These are phyloP conservation scores for Chlorencoelia australis DNA, from an alignment of 2,329 filamentous ascomycete species.

Conservation along the genomic window DNA sequence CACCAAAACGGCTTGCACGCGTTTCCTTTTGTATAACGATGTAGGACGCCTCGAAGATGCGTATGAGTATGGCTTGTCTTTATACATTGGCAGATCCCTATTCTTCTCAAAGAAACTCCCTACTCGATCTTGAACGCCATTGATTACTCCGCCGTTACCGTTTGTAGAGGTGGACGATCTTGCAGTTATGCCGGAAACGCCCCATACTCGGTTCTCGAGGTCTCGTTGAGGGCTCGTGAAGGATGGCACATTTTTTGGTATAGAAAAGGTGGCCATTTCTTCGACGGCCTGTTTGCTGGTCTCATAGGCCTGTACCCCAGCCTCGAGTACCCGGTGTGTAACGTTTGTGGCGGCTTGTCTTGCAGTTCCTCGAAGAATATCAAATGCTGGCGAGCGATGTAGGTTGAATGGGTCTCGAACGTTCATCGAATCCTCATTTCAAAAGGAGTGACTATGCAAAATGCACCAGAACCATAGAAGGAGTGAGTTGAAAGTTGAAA, in stretches of 20 bases:
- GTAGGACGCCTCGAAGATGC: conserved; percentile 47
- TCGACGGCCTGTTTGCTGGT: conserved; percentile 30
- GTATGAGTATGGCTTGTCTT: conserved; percentile 89
- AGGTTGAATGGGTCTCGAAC: conserved; percentile 29
- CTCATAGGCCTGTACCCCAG: conserved; percentile 38
- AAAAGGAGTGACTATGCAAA: conserved; percentile 14
- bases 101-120: conserved; percentile 53
- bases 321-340: conserved; percentile 39
- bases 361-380: conserved; percentile 40
- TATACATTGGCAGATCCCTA: conserved; percentile 80
- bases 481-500: too few species aligned
- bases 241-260: conserved; percentile 60
- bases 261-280: conserved; percentile 51
- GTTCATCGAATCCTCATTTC: conserved; percentile 23
- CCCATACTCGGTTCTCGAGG: conserved; percentile 59
- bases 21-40: conserved; percentile 54
- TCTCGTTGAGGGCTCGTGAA: conserved; percentile 55
- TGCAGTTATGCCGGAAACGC: conserved; percentile 36
- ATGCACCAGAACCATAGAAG: too few species aligned
- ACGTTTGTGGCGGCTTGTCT: conserved; percentile 35
- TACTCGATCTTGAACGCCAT: conserved; percentile 50
- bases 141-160: conserved; percentile 31
- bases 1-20: conserved; percentile 41
- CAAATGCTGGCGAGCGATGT: conserved; percentile 36
- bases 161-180: conserved; percentile 24